Conservation (phyloP, 1,284 basidiomycete species). For the Ustilago nuda region DNA sequence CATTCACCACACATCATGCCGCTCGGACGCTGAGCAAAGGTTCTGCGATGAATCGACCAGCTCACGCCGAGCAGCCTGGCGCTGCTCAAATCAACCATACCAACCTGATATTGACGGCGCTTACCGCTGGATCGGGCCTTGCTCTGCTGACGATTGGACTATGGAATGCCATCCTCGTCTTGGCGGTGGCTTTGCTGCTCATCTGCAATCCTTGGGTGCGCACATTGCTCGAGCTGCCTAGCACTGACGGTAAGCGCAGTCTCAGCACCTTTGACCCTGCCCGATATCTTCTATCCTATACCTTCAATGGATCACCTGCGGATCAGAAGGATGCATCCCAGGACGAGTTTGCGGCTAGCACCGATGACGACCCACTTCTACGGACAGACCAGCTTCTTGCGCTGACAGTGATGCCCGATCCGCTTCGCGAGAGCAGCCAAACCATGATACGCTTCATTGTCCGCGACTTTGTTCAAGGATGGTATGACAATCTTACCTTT, state of each 20-base stretch:
- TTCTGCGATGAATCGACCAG: conserved; percentile 10
- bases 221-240: conserved; percentile 58
- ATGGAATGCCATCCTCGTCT: conserved; percentile 41
- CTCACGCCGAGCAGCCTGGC: conserved; percentile 15
- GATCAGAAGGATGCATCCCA: conserved; percentile 1
- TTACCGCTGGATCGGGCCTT: conserved; percentile 36
- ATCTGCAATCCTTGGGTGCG: conserved; percentile 62
- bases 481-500: conserved; percentile 61
- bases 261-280: conserved; percentile 45
- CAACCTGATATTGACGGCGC: conserved; percentile 29
- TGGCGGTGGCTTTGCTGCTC: conserved; percentile 37
- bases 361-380: conserved; percentile 15
- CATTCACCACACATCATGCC: not conserved
- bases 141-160: conserved; percentile 42
- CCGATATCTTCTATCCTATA: conserved; percentile 36
- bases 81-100: conserved; percentile 14
- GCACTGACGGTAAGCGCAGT: conserved; percentile 24
- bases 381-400: conserved; percentile 24
- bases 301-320: not conserved
- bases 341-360: not conserved
- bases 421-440: conserved; percentile 43
- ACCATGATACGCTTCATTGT: conserved; percentile 51
- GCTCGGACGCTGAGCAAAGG: conserved; percentile 1
- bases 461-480: conserved; percentile 59
- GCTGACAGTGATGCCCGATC: conserved; percentile 39